Evolutionary conservation across 257 asterid species (phyloP).

Genomic region (Fraxinus pennsylvanica): DNA sequence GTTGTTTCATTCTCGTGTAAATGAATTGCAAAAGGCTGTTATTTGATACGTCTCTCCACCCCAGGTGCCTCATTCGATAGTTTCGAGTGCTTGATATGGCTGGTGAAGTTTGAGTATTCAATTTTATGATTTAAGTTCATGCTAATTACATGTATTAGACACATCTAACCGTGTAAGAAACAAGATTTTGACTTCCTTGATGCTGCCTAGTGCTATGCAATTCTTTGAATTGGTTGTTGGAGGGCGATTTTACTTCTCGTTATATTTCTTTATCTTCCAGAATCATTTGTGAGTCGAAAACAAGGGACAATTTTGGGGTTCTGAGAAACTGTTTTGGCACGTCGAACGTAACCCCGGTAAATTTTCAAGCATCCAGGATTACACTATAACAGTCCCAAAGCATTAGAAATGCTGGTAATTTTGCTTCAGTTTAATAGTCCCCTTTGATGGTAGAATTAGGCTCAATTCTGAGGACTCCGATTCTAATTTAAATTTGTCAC

Average conservation of each 20-base stretch:
- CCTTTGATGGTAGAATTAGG: background rate
- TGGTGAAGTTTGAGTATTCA: background rate
- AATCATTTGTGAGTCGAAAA: background rate
- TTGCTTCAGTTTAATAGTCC: background rate
- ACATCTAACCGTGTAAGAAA: background rate
- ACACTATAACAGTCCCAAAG: background rate
- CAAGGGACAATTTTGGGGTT: background rate
- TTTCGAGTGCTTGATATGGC: background rate
- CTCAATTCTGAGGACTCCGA: background rate
- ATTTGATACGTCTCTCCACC: background rate
- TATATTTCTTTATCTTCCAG: too few species aligned
- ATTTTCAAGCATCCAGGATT: background rate
- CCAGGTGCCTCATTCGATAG: background rate
- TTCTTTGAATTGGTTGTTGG: background rate
- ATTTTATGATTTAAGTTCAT: background rate
- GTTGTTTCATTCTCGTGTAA: slow-evolving; percentile 23
- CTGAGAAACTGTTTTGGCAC: background rate
- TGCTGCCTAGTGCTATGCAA: background rate
- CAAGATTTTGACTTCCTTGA: background rate
- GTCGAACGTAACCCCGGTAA: background rate
- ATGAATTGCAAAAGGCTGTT: slow-evolving; percentile 16
- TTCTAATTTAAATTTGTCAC: background rate
- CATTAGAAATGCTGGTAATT: background rate
- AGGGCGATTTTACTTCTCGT: background rate
- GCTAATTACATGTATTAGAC: background rate